These are phyloP conservation scores for Cyclotella cryptica DNA, from an alignment of 108 stramenopile species.

Conservation along the genomic window DNA sequence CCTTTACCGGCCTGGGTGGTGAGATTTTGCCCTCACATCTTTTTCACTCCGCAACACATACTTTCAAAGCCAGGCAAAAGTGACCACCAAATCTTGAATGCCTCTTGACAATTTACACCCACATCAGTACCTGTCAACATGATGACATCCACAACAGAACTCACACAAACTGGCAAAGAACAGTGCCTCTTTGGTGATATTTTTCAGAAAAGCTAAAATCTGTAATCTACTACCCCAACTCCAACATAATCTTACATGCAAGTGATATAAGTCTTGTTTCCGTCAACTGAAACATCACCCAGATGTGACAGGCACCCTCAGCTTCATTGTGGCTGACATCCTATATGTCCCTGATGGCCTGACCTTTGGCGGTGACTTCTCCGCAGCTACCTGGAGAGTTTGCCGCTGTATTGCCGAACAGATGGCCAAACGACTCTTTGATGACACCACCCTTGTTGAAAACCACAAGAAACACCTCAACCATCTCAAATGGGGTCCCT, in stretches of 20 bases:
- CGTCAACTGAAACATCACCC: slow-evolving; percentile 20
- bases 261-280: slow-evolving; percentile 21
- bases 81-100: background rate
- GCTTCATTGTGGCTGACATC: background rate
- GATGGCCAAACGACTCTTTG: background rate
- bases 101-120: background rate
- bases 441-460: background rate
- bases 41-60: too few species aligned
- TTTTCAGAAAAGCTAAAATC: background rate
- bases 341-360: background rate
- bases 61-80: too few species aligned
- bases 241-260: background rate
- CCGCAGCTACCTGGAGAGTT: background rate
- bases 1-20: too few species aligned
- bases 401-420: slow-evolving; percentile 3
- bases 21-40: too few species aligned
- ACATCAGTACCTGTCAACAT: slow-evolving; percentile 11
- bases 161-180: background rate
- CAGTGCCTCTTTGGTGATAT: slow-evolving; percentile 1
- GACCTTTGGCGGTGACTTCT: slow-evolving; percentile 7
- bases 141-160: slow-evolving; percentile 14
- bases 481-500: background rate
- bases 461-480: background rate
- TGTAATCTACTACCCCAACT: slow-evolving; percentile 12
- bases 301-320: background rate